Evolutionary conservation across 2,329 filamentous ascomycete genomes (phyloP), one percentile per base, ranked within the genome.

Genomic region (Rhytidhysteron rufulum): DNA sequence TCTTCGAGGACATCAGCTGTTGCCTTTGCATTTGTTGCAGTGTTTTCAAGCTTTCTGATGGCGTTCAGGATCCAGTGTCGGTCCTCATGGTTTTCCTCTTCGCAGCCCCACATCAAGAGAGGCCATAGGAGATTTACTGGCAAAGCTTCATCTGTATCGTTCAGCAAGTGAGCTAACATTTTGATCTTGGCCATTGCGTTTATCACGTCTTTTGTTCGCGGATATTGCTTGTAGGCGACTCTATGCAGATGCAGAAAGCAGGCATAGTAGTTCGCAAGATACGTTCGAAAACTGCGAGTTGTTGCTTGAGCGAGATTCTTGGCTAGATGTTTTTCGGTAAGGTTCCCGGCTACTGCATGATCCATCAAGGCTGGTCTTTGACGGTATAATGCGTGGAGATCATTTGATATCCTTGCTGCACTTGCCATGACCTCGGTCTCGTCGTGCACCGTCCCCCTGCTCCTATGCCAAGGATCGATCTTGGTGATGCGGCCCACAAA

Each of bases 81-180:
- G 49, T 77, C 72, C 4, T 66, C 62, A 0, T 55, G 30, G 34
- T 73, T 69, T n/a, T 75, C 70, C 45, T 77, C 75, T 51, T 80
- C 77, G 7, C 69, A 71, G 0, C 76, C 76, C 45, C 74, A 66
- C 70, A 80, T 77, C 30, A 80, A 58, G 6, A 79, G 55, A 2
- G 76, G 76, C 78, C 75, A 80, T 4, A 80, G 63, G 64, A 79
- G 72, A 43, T 75, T 79, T 34, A 78, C 73, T 0, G 77, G 75
- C 2, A 79, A 58, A 7, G 71, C 63, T 24, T 73, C 69, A 10
- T 71, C 67, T 1, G 58, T 57, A 20, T 70, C 63, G 11, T 66
- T 61, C 40, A 79, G 72, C 25, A 73, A 61, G 25, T 67, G 65
- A 16, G 71, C 68, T 3, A 78, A 60, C 10, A 60, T 65, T 20